phyloP scores from a whole-genome alignment of 768 basidiomycete genomes.

The Lentinula aciculospora region DNA sequence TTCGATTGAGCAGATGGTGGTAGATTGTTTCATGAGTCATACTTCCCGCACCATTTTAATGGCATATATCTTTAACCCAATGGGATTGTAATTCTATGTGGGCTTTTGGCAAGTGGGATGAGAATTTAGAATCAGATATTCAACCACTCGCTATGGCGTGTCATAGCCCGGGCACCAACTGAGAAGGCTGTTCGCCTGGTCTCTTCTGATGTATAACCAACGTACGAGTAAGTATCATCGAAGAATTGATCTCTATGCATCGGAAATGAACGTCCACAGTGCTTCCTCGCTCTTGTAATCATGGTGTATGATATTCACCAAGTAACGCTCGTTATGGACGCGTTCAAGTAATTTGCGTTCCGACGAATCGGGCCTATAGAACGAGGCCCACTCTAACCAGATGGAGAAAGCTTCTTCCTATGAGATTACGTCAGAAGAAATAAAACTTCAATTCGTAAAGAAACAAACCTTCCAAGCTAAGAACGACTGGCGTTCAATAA shows the following conservation, averaged over 20 bases:
- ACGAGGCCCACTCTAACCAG: constrained; percentile 91
- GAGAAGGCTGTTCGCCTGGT: too few species aligned
- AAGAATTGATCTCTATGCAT: too few species aligned
- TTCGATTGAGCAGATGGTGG: constrained; percentile 17
- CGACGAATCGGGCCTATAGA: constrained; percentile 71
- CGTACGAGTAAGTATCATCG: too few species aligned
- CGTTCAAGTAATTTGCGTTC: constrained; percentile 70
- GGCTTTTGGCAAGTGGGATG: too few species aligned
- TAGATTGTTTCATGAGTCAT: constrained; percentile 23
- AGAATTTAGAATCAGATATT: too few species aligned
- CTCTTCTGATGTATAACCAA: too few species aligned
- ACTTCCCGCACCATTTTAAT: too few species aligned
- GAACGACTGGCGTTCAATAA: constrained; percentile 94
- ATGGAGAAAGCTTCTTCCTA: constrained; percentile 96
- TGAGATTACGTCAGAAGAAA: constrained; percentile 6
- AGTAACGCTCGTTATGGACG: constrained; percentile 74
- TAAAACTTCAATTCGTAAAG: background rate
- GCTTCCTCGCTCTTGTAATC: constrained; percentile 78
- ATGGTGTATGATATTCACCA: constrained; percentile 91
- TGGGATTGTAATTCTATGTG: too few species aligned
- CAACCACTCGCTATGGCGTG: too few species aligned
- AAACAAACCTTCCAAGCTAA: constrained; percentile 85
- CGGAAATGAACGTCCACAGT: constrained; percentile 82
- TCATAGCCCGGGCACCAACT: too few species aligned
- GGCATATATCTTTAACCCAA: too few species aligned